Conservation (phyloP, 768 basidiomycete genomes). For the Boletus insuetus region DNA sequence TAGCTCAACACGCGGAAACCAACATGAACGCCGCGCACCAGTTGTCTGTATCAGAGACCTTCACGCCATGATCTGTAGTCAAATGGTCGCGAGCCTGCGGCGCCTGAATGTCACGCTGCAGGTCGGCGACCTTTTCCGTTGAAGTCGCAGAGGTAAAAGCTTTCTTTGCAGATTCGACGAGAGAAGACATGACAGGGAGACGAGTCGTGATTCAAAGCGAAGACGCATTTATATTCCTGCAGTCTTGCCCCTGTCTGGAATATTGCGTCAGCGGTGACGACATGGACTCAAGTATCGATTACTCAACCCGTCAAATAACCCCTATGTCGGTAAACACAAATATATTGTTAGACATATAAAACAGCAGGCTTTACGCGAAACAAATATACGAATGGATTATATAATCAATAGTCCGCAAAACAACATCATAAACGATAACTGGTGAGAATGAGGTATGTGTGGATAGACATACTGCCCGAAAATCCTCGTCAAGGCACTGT, state of each 20-base stretch:
- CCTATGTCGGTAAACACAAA: not conserved
- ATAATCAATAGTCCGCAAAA: constrained; percentile 14
- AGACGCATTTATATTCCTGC: too few species aligned
- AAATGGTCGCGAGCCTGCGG: constrained; percentile 21
- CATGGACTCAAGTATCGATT: not conserved
- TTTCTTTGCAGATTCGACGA: constrained; percentile 15
- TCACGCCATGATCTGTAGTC: constrained; percentile 64
- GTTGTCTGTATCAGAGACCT: constrained; percentile 59
- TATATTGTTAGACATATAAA: constrained; percentile 17
- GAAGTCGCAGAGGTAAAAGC: constrained; percentile 3
- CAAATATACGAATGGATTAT: not conserved
- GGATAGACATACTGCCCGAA: constrained; percentile 22
- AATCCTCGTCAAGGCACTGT: constrained; percentile 22
- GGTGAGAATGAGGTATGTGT: constrained; percentile 5
- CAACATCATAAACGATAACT: constrained; percentile 3
- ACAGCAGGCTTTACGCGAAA: not conserved
- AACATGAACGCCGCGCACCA: constrained; percentile 39
- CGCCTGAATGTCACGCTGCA: constrained; percentile 23
- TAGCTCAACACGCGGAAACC: not conserved
- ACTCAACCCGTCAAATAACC: not conserved
- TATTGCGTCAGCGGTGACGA: constrained; percentile 27
- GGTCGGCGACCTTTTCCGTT: constrained; percentile 21
- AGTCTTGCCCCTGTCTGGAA: constrained; percentile 5
- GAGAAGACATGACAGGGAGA: constrained; percentile 11
- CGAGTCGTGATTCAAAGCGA: too few species aligned